A percentile compares a stretch with the other conserved stretches of the same genome.
These are phyloP conservation scores for Barbarea vulgaris DNA, from an alignment of 345 rosid species.

Conservation along the genomic window DNA sequence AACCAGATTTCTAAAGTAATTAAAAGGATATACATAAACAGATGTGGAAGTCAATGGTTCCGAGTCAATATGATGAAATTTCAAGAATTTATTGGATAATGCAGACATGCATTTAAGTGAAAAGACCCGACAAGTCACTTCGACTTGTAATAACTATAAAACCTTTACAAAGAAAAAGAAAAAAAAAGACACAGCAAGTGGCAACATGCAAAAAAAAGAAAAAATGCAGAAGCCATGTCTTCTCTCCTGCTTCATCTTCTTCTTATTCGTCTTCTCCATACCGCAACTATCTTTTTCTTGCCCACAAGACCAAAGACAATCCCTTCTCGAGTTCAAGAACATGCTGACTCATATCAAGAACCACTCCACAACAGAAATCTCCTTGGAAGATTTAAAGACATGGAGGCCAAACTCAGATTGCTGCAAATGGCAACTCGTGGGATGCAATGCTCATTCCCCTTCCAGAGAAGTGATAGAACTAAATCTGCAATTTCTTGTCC, in stretches of 20 bases:
- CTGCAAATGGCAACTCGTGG: no score
- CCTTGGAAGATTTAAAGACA: no score
- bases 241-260: neutral
- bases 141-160: neutral
- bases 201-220: neutral
- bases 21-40: neutral
- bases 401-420: no score
- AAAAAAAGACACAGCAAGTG: neutral
- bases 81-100: neutral
- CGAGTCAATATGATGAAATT: neutral
- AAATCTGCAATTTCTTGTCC: neutral
- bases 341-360: neutral
- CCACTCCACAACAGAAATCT: no score
- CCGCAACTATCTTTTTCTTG: slow-evolving; percentile 22
- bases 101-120: neutral
- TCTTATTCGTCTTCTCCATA: neutral
- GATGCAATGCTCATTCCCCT: neutral
- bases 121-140: neutral
- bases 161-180: no score
- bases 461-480: neutral
- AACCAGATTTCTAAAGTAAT: no score
- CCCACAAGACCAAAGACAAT: slow-evolving; percentile 24
- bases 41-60: neutral
- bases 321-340: slow-evolving; percentile 35
- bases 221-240: slow-evolving; percentile 19